Evolutionary conservation across 495 filamentous ascomycete species (phyloP), one percentile per base, ranked within the genome.

Genomic region (Aspergillus saccharolyticus): DNA sequence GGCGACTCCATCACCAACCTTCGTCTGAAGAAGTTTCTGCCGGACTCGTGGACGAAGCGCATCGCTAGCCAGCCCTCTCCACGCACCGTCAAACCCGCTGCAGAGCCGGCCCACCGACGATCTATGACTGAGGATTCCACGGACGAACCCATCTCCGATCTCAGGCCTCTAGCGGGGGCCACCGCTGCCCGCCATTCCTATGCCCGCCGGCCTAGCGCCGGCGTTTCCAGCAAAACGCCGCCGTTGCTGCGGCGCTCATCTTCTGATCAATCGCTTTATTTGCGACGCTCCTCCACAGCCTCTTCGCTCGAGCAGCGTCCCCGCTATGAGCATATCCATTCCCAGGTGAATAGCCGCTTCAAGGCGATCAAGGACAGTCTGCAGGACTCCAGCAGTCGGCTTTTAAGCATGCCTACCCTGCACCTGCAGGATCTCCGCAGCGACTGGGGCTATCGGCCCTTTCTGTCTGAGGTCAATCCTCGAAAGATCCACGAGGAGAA

Each of bases 291-390:
- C 1, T 96, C 91, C 0, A 77, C 83, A 8, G 86, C 86, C 0
- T 91, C 91, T 0, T 95, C 92, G 1, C 74, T 95, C 6, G 93
- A 92, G 2, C 90, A 96, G 63, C 90, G 94, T 59, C 80, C 83
- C n/a, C 82, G 87, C 45, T 97, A 93, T 70, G 81, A 86, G 51
- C 78, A 93, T 72, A 83, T 95, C 7, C 82, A 86, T 46, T 71
- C 75, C 12, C 85, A 89, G 65, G 86, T 90, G 54, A 97, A 97
- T 62, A 89, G 88, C 55, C 82, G 93, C 25, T 74, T 94, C 62
- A 96, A 96, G 73, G 93, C 93, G 2, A 94, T 97, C 70, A 87
- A 84, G 63, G 93, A 97, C 66, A 95, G 85, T 68, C 82, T 86
- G 58, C 84, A 86, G 68, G 92, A 93, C 64, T 85, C 86, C 12